Evolutionary conservation across 2,329 filamentous ascomycete genomes (phyloP), one percentile per base, ranked within the genome.

Genomic region (Colletotrichum sidae): DNA sequence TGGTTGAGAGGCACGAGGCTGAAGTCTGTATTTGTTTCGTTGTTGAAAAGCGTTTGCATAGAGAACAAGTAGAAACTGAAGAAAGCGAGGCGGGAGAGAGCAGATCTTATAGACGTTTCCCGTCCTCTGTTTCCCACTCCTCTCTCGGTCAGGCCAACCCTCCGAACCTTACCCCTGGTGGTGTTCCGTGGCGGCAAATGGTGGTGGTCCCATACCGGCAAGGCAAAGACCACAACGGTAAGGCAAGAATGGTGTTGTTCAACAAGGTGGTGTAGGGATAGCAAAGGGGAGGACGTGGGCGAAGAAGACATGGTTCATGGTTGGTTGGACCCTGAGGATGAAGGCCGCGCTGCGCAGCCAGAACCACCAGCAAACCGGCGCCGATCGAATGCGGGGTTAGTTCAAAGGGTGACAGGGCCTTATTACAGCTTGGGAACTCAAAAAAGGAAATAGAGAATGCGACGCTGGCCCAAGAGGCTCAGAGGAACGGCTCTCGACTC

Each of bases 321-420:
- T 65, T 62, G 62, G 60, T 53, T 52, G 62, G 51, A 62, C 46
- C 62, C 62, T 62, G 62, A 61, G 46, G 55, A 53, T 52, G 60
- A 47, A 59, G 49, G 56, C 56, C 56, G 56, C 61, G 41, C 49
- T 49, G 50, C 25, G 33, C 45, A 58, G 45, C 39, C 17, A 58
- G 17, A 49, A 33, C 11, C 38, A 49, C 61, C 61, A 65, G 61
- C 51, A 65, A 45, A 50, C 55, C 57, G 62, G 44, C 34, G 25
- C 54, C 58, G 62, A 65, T 61, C 57, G 50, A 56, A 49, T 62
- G 62, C 62, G 62, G 62, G 62, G 62, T 46, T 65, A 55, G 58
- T 62, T 52, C 34, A 61, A 52, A 15, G 10, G 41, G 15, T 62
- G 62, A 65, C 62, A 65, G 62, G 62, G 58, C 62, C 46, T 56